phyloP scores from a whole-genome alignment of 129 eudicot genomes.

The Flaveria robusta region DNA sequence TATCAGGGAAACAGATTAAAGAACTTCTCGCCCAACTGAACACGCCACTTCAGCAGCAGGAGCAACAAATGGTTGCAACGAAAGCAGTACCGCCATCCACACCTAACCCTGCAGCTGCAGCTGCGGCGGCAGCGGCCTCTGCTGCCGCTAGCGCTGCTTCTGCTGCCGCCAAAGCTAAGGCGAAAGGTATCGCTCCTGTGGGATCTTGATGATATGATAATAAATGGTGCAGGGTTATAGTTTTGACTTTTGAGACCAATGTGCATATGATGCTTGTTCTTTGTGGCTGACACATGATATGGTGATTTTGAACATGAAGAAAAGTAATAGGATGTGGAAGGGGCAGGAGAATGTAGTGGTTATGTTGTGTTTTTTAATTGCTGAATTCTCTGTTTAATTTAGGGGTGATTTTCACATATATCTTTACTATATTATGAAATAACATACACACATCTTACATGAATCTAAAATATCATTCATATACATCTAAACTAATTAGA shows the following conservation, averaged over 20 bases:
- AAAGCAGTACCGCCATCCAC: conserved; percentile 50
- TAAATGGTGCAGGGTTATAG: conserved; percentile 27
- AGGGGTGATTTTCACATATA: neutral
- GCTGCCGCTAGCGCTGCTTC: conserved; percentile 70
- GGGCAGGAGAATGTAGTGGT: conserved; percentile 26
- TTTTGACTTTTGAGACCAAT: conserved; percentile 25
- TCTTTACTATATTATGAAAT: too few relatives aligned
- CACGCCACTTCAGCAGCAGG: conserved; percentile 41
- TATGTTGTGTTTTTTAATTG: conserved; percentile 23
- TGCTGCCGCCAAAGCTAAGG: conserved; percentile 78
- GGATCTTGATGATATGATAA: conserved; percentile 52
- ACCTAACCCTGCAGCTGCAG: conserved; percentile 53
- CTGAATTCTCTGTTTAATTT: conserved; percentile 24
- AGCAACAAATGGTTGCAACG: conserved; percentile 34
- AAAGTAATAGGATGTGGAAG: conserved; percentile 21
- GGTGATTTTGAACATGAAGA: conserved; percentile 34
- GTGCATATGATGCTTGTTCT: conserved; percentile 47
- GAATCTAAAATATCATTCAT: too few relatives aligned
- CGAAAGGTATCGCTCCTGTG: conserved; percentile 81
- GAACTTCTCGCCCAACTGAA: conserved; percentile 58
- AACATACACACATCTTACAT: too few relatives aligned
- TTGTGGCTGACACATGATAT: conserved; percentile 23
- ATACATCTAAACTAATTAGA: too few relatives aligned
- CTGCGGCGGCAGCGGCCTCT: conserved; percentile 58
- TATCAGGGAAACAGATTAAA: conserved; percentile 77